A percentile compares a stretch with the other conserved stretches of the same genome.
Evolutionary conservation across 1,284 basidiomycete species (phyloP).

Genomic region (Marasmius oreades): DNA sequence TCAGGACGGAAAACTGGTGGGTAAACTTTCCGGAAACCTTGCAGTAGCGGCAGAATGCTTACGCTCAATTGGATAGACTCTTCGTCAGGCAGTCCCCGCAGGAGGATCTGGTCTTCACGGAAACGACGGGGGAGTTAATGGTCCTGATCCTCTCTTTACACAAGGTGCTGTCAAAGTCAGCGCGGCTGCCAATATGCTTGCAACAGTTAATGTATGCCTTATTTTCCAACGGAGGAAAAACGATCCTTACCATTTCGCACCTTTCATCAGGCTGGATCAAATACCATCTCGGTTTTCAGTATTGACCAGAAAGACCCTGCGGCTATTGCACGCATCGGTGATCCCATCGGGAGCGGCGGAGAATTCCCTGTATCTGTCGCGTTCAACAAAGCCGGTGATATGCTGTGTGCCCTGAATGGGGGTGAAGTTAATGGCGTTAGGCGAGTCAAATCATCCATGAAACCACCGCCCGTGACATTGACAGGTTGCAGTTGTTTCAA

Average conservation of each 20-base stretch:
- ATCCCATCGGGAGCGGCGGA: slow-evolving; percentile 37
- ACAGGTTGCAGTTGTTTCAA: slow-evolving; percentile 34
- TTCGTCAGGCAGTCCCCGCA: slow-evolving; percentile 5
- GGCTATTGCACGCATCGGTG: slow-evolving; percentile 35
- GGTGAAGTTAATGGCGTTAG: slow-evolving; percentile 42
- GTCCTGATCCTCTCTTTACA: neutral
- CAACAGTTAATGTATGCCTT: slow-evolving; percentile 8
- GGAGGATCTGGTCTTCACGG: slow-evolving; percentile 8
- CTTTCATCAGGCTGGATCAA: slow-evolving; percentile 38
- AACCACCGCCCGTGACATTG: neutral
- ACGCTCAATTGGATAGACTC: no score
- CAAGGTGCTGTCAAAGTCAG: slow-evolving; percentile 5
- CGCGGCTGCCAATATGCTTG: slow-evolving; percentile 5
- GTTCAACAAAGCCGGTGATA: slow-evolving; percentile 34
- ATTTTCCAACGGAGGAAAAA: slow-evolving; percentile 12
- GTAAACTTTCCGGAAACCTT: neutral
- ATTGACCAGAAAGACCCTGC: slow-evolving; percentile 40
- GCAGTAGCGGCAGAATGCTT: no score
- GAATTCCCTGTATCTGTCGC: slow-evolving; percentile 46
- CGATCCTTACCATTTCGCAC: neutral
- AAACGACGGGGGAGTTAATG: neutral
- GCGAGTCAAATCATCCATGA: slow-evolving; percentile 22
- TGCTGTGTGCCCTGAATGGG: slow-evolving; percentile 43
- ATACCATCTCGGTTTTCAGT: slow-evolving; percentile 41
- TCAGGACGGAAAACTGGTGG: slow-evolving; percentile 26